A percentile compares a stretch with the other conserved stretches of the same genome.
phyloP scores from a whole-genome alignment of 2,329 filamentous ascomycete species.

The Escovopsis weberi region DNA sequence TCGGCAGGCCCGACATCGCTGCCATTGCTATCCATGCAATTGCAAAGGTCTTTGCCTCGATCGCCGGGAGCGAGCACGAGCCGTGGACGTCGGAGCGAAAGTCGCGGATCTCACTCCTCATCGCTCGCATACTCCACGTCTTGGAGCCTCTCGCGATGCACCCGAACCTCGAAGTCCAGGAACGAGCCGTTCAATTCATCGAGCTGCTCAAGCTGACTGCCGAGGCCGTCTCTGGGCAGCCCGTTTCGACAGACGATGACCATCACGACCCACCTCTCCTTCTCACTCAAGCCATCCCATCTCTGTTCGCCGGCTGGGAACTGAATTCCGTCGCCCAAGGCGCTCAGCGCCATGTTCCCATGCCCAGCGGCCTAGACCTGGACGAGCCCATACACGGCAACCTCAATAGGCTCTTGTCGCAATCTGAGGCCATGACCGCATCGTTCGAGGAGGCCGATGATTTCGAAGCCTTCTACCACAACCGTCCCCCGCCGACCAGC shows the following conservation, averaged over 20 bases:
- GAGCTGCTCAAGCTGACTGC: constrained; percentile 78
- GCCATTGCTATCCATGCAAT: constrained; percentile 70
- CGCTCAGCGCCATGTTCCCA: constrained; percentile 75
- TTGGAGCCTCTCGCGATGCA: constrained; percentile 68
- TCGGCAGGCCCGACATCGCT: constrained; percentile 51
- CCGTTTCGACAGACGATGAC: constrained; percentile 35
- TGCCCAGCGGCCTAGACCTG: constrained; percentile 62
- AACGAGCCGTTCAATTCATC: constrained; percentile 81
- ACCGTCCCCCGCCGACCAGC: constrained; percentile 35
- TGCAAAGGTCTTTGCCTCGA: constrained; percentile 66
- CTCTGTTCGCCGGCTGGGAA: constrained; percentile 72
- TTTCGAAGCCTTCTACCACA: constrained; percentile 53
- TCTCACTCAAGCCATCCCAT: constrained; percentile 80
- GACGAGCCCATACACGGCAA: constrained; percentile 70
- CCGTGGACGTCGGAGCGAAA: constrained; percentile 62
- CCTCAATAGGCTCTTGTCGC: constrained; percentile 51
- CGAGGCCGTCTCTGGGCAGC: constrained; percentile 61
- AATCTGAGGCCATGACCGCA: constrained; percentile 34
- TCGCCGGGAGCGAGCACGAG: constrained; percentile 49
- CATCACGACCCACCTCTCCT: constrained; percentile 63
- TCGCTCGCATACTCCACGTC: constrained; percentile 69
- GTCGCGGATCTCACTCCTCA: constrained; percentile 58
- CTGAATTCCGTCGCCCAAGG: constrained; percentile 77
- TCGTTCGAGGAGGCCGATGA: constrained; percentile 45
- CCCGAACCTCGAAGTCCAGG: constrained; percentile 85